These are phyloP conservation scores for Skeletonema marinoi DNA, from an alignment of 108 stramenopile genomes.

Conservation along the genomic window DNA sequence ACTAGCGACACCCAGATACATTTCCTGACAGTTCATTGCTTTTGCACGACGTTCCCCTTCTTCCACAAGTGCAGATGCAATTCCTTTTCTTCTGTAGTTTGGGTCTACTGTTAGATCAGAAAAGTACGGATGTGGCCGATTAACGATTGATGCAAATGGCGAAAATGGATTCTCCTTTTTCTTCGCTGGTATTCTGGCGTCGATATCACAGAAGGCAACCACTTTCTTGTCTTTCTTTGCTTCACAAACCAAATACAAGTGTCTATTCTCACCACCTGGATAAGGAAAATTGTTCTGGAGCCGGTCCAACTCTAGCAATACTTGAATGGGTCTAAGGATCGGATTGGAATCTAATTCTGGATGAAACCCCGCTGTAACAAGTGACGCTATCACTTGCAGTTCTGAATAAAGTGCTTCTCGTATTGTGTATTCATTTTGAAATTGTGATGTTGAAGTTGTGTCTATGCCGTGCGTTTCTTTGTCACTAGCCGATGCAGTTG, in stretches of 20 bases:
- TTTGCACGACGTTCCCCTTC: constrained; percentile 1
- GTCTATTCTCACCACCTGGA: constrained; percentile 5
- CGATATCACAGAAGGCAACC: constrained; percentile 17
- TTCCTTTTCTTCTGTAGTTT: constrained; percentile 5
- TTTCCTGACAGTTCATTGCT: constrained; percentile 4
- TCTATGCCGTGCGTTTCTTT: neutral
- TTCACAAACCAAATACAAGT: constrained; percentile 8
- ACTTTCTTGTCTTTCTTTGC: neutral
- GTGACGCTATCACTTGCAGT: neutral
- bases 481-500: neutral
- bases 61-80: constrained; percentile 2
- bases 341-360: constrained; percentile 4
- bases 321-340: constrained; percentile 3
- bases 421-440: constrained; percentile 1
- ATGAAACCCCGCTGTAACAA: constrained; percentile 5
- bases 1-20: constrained; percentile 7
- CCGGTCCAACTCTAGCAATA: constrained; percentile 12
- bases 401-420: constrained; percentile 7
- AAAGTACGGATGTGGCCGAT: constrained; percentile 24
- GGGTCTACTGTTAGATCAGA: constrained; percentile 12
- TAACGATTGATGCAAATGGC: neutral
- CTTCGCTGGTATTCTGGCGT: constrained; percentile 11
- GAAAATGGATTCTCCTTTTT: constrained; percentile 10
- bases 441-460: neutral
- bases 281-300: constrained; percentile 22